Conservation (phyloP, 73 alveolate species). For the Breviolum minutum region DNA sequence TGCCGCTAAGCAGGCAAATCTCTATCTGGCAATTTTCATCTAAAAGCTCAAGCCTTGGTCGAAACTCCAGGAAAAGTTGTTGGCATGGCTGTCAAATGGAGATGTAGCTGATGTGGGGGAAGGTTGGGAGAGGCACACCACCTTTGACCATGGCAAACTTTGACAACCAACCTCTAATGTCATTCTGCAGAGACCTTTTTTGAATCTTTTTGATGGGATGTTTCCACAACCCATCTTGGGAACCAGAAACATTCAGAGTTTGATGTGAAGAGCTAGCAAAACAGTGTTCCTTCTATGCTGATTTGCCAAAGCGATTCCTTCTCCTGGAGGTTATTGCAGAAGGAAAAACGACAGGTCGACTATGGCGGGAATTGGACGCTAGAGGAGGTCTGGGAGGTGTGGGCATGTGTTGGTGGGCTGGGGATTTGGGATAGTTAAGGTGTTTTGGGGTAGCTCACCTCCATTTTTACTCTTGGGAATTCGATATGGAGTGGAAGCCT, state of each 20-base stretch:
- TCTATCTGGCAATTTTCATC: neutral
- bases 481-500: too few species aligned
- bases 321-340: constrained; percentile 10
- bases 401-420: neutral
- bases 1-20: neutral
- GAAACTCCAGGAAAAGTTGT: neutral
- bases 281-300: too few species aligned
- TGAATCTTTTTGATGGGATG: too few species aligned
- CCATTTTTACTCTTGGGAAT: too few species aligned
- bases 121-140: constrained; percentile 65
- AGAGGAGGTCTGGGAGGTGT: constrained; percentile 38
- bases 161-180: too few species aligned
- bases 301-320: neutral
- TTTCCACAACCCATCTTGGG: too few species aligned
- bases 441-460: too few species aligned
- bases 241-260: too few species aligned
- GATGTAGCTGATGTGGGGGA: constrained; percentile 62
- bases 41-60: neutral
- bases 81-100: constrained; percentile 20
- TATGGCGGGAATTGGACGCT: neutral
- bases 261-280: too few species aligned
- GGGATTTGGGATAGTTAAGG: too few species aligned
- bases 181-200: too few species aligned
- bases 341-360: neutral
- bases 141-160: neutral